Percentiles rank a stretch among this genome's conserved stretches.
Conservation (phyloP, 1,139 yeast genomes). For the Candida buenavistaensis region DNA sequence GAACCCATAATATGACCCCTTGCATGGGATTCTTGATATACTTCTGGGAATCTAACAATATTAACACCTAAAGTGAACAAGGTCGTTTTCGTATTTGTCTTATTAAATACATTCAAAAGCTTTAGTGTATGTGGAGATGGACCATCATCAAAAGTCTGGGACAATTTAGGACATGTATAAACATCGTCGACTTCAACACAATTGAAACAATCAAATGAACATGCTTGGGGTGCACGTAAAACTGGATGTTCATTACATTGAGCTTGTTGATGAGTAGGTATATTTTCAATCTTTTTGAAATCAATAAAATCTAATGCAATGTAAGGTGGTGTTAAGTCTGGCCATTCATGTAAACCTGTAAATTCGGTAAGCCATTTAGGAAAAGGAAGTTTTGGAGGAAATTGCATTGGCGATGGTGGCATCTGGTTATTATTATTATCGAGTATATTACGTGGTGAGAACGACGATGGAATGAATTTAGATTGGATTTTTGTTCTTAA, state of each 20-base stretch:
- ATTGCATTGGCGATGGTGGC: constrained; percentile 13
- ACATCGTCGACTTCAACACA: constrained; percentile 82
- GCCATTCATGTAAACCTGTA: constrained; percentile 80
- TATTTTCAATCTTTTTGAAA: constrained; percentile 41
- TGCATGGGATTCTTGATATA: constrained; percentile 55
- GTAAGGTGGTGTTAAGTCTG: constrained; percentile 82
- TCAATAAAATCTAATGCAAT: constrained; percentile 75
- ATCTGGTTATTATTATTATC: constrained; percentile 1
- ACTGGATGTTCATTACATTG: constrained; percentile 43
- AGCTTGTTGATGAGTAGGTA: constrained; percentile 57
- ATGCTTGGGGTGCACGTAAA: constrained; percentile 36
- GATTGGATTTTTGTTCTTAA: constrained; percentile 3
- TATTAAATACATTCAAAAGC: constrained; percentile 51
- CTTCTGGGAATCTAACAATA: constrained; percentile 72
- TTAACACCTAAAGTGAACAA: constrained; percentile 86
- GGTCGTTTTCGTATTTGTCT: constrained; percentile 49
- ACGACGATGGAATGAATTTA: constrained; percentile 5
- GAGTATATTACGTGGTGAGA: constrained; percentile 3
- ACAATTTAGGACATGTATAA: constrained; percentile 66
- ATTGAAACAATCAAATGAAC: constrained; percentile 85
- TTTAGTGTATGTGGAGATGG: constrained; percentile 73
- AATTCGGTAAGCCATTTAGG: constrained; percentile 78
- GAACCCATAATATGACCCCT: constrained; percentile 81
- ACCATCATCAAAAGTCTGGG: constrained; percentile 95
- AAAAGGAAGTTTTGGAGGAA: constrained; percentile 42